These are phyloP conservation scores for Ricinus communis DNA, from an alignment of 345 rosid genomes.

Conservation along the genomic window DNA sequence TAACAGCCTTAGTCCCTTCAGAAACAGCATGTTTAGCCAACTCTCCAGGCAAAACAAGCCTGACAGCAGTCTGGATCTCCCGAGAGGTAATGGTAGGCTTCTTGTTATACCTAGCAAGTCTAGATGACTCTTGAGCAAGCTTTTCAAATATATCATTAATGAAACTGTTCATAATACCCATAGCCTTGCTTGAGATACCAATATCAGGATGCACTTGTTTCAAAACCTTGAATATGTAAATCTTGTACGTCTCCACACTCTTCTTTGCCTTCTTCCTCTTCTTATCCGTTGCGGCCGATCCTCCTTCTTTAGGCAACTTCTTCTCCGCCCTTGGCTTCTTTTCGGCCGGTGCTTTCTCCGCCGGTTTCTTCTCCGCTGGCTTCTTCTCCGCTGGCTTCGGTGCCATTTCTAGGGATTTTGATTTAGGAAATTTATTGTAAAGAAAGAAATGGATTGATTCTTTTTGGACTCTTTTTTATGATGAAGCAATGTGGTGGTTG, in stretches of 20 bases:
- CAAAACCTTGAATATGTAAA: constrained; percentile 31
- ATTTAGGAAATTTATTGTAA: not conserved
- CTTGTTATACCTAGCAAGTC: constrained; percentile 31
- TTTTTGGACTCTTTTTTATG: no score
- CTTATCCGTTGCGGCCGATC: constrained; percentile 8
- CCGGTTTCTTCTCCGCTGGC: constrained; percentile 31
- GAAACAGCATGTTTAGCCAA: constrained; percentile 34
- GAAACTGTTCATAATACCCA: constrained; percentile 33
- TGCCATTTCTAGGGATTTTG: constrained; percentile 17
- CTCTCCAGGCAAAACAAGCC: constrained; percentile 30
- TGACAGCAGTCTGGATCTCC: constrained; percentile 31
- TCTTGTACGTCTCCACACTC: constrained; percentile 31
- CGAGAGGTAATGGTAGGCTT: constrained; percentile 31
- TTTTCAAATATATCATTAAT: constrained; percentile 32
- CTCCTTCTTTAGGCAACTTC: constrained; percentile 27
- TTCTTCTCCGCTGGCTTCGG: constrained; percentile 33
- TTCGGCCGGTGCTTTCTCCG: constrained; percentile 27
- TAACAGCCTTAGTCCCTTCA: constrained; percentile 35
- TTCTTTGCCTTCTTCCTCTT: constrained; percentile 32
- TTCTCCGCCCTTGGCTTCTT: constrained; percentile 33
- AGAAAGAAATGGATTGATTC: not conserved
- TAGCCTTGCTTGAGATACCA: constrained; percentile 29
- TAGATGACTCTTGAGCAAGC: constrained; percentile 25
- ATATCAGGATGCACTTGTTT: constrained; percentile 33
- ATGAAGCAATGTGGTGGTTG: rapidly evolving